Evolutionary conservation across 176 grass and related monocot species (phyloP), one percentile per base, ranked within the genome.

Genomic region (Raddia distichophylla): DNA sequence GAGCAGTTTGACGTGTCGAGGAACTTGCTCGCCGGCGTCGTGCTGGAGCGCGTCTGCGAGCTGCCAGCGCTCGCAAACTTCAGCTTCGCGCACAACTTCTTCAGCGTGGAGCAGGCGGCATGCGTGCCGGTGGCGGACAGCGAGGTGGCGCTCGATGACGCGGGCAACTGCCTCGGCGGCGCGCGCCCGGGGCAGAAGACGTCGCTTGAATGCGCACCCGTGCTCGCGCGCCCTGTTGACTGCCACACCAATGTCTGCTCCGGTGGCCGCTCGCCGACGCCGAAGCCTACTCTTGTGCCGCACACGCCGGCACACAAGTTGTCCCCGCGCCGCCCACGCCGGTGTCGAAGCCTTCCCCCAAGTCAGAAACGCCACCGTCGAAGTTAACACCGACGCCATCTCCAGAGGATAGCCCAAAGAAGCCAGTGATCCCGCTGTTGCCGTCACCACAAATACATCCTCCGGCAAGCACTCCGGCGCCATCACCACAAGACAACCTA

Each of bases 51-150:
- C 10, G 74, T 89, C 2, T 93, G 91, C 40, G 43, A 77, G 40
- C 75, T 97, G 0, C 80, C 88, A 8, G 34, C 52, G 27, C 85
- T 97, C 6, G 13, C 47, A 1, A 91, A 89, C 58, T 97, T 97
- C 74, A 91, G 44, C 56, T 97, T 97, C 74, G 83, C 86, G 6
- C 16, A 80, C 73, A 97, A 97, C 76, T 97, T 80, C 78, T 97
- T 97, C 18, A 89, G 52, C n/a, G 58, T 6, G 6, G 91, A 93
- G 81, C 56, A 80, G 1, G 6, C 2, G 8, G 59, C 82, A 7
- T 97, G 85, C 22, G 33, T 83, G 60, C 53, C 89, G 15, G 35
- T 72, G 0, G 62, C n/a, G 8, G 64, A 83, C 0, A 52, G 46
- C 19, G 20, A 58, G 3, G 82, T 80, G 50, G 34, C 10, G 40